Conservation (phyloP, 208 protist species). For the Porcisia hertigi region DNA sequence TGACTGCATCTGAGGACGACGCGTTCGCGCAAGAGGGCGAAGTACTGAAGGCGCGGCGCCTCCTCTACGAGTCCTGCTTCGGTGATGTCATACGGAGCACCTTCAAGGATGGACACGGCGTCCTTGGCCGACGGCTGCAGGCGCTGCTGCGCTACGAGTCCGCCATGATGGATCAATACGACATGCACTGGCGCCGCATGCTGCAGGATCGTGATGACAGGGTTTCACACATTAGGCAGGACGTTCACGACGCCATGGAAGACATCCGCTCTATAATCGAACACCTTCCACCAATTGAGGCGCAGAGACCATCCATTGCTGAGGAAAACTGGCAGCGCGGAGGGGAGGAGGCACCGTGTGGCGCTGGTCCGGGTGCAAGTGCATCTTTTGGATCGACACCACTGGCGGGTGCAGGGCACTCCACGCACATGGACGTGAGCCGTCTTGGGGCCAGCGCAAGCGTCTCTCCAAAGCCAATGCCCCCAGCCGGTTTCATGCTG, state of each 20-base stretch:
- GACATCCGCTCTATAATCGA: slow-evolving; percentile 74
- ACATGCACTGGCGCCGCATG: slow-evolving; percentile 68
- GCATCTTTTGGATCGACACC: slow-evolving; percentile 14
- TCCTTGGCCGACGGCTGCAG: slow-evolving; percentile 37
- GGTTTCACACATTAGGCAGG: slow-evolving; percentile 49
- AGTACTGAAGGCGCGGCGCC: slow-evolving; percentile 68
- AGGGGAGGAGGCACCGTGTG: background rate
- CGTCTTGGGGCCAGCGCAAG: background rate
- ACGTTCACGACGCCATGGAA: slow-evolving; percentile 67
- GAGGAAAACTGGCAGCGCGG: background rate
- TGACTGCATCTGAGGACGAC: slow-evolving; percentile 60
- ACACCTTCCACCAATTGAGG: slow-evolving; percentile 16
- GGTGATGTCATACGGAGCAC: slow-evolving; percentile 41
- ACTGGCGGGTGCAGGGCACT: slow-evolving; percentile 4
- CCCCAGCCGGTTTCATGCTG: slow-evolving; percentile 3
- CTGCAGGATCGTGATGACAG: slow-evolving; percentile 47
- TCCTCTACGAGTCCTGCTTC: slow-evolving; percentile 82
- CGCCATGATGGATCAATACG: slow-evolving; percentile 63
- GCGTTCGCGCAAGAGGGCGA: slow-evolving; percentile 57
- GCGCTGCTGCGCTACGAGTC: slow-evolving; percentile 44
- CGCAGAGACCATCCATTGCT: background rate
- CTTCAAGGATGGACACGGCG: slow-evolving; percentile 39
- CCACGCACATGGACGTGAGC: slow-evolving; percentile 1
- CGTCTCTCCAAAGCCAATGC: slow-evolving; percentile 27
- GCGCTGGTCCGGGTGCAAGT: background rate